phyloP scores from a whole-genome alignment of 352 stramenopile genomes.

The Globisporangium uncinulatum region DNA sequence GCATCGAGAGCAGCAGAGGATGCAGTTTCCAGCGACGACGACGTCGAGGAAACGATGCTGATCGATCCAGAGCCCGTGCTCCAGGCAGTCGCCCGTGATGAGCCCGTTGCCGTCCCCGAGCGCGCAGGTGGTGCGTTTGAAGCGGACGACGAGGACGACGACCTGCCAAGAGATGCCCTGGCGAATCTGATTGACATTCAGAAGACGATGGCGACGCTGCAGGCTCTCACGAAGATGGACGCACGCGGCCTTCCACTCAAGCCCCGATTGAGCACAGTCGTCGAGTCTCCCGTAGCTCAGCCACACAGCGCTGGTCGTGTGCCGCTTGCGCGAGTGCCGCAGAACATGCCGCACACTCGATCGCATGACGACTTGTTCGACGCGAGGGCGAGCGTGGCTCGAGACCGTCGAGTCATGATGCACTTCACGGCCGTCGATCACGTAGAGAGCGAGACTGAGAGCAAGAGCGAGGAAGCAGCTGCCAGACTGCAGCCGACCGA shows the following conservation, averaged over 20 bases:
- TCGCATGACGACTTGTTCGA: background rate
- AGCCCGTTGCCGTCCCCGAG: too few relatives aligned
- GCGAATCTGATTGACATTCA: constrained; percentile 14
- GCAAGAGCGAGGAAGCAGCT: background rate
- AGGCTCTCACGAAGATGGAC: constrained; percentile 10
- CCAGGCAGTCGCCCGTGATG: background rate
- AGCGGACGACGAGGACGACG: background rate
- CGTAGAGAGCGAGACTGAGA: background rate
- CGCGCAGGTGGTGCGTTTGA: too few relatives aligned
- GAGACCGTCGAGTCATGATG: background rate
- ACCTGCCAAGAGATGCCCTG: constrained; percentile 9
- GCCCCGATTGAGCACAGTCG: background rate
- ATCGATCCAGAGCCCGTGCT: constrained; percentile 2
- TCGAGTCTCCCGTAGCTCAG: background rate
- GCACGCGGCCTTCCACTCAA: constrained; percentile 12
- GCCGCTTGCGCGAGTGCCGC: background rate
- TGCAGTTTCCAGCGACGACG: background rate
- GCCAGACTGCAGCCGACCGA: too few relatives aligned
- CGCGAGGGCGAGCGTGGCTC: background rate
- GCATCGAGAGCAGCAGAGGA: background rate
- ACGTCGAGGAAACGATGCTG: constrained; percentile 16
- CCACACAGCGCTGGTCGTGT: background rate
- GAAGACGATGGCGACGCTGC: constrained; percentile 9
- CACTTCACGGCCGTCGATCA: background rate
- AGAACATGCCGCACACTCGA: background rate